Evolutionary conservation across 768 basidiomycete genomes (phyloP).

Genomic region (Suillus spraguei): DNA sequence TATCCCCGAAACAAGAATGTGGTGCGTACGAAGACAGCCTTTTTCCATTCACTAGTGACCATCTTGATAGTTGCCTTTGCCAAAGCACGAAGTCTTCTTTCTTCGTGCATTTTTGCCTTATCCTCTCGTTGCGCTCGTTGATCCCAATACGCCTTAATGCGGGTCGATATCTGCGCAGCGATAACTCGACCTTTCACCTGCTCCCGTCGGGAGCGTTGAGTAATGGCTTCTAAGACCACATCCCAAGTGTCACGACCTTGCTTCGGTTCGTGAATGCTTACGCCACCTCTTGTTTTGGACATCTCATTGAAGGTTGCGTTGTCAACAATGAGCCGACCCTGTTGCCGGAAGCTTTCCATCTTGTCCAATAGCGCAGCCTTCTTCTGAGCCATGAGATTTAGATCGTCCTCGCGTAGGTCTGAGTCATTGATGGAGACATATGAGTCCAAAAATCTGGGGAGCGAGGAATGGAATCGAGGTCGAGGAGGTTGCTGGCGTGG

Average conservation of each 20-base stretch:
- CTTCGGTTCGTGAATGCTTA: conserved; percentile 22
- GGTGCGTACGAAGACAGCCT: conserved; percentile 75
- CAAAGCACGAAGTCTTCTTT: conserved; percentile 62
- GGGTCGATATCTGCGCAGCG: conserved; percentile 60
- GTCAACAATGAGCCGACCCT: conserved; percentile 49
- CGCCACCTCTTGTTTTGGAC: conserved; percentile 3
- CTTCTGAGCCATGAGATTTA: conserved; percentile 40
- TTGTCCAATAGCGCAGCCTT: conserved; percentile 48
- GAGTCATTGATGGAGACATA: conserved; percentile 57
- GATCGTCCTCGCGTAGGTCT: conserved; percentile 43
- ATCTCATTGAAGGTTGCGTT: conserved; percentile 28
- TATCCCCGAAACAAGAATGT: conserved; percentile 1
- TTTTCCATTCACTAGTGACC: conserved; percentile 83
- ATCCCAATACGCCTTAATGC: conserved; percentile 79
- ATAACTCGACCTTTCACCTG: conserved; percentile 40
- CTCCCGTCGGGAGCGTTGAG: conserved; percentile 25
- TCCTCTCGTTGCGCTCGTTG: conserved; percentile 62
- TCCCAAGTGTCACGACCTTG: conserved; percentile 58
- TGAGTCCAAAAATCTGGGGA: conserved; percentile 60
- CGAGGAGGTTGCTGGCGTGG: conserved; percentile 66
- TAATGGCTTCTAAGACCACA: conserved; percentile 51
- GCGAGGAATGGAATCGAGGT: conserved; percentile 52
- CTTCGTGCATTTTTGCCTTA: conserved; percentile 58
- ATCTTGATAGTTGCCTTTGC: conserved; percentile 74
- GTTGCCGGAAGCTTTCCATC: conserved; percentile 43